phyloP scores from a whole-genome alignment of 441 rosid genomes.

The Raphanus hybrid region DNA sequence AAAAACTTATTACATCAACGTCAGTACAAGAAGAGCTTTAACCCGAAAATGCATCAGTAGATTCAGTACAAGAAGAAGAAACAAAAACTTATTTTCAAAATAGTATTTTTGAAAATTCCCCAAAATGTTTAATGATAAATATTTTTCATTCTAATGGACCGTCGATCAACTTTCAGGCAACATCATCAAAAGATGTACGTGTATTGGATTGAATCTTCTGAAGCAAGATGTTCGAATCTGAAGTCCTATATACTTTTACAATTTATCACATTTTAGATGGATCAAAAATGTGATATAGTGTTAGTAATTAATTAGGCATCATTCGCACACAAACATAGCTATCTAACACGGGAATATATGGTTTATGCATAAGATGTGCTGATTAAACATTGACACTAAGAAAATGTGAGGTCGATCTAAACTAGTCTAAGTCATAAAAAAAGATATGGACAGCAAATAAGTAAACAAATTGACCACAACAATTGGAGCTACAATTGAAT shows the following conservation, averaged over 20 bases:
- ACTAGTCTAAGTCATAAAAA: background rate
- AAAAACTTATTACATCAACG: background rate
- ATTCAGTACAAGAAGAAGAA: background rate
- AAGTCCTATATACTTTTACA: background rate
- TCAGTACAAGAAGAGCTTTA: background rate
- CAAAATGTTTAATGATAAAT: background rate
- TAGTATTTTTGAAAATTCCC: too few species aligned
- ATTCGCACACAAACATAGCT: too few species aligned
- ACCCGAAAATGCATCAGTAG: background rate
- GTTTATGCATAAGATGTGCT: background rate
- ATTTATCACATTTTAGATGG: background rate
- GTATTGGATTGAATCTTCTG: background rate
- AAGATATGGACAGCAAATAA: background rate
- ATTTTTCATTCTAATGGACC: background rate
- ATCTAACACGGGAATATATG: too few species aligned
- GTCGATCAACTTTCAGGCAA: background rate
- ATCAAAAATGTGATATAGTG: too few species aligned
- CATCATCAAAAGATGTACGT: background rate
- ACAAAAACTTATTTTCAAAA: too few species aligned
- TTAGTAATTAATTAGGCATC: too few species aligned
- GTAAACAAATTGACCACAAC: background rate
- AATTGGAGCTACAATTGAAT: background rate
- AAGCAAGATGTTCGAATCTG: background rate
- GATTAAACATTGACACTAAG: background rate
- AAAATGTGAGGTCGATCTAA: background rate